Conservation (phyloP, 1,139 yeast species). For the Nadsonia commutata region DNA sequence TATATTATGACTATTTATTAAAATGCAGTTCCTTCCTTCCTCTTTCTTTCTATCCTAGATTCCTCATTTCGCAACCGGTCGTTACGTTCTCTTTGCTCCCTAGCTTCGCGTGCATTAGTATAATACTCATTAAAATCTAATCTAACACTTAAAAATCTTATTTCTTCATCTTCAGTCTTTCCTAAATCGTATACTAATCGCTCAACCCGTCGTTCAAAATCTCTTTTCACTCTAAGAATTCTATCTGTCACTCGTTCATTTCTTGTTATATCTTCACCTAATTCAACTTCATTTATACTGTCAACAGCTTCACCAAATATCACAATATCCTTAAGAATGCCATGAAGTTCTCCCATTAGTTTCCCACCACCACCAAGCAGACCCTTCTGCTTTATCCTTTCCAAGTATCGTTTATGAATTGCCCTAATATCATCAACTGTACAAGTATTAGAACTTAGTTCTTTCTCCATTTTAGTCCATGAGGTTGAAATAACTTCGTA, state of each 20-base stretch:
- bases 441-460: conserved; percentile 13
- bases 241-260: conserved; percentile 1
- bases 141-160: conserved; percentile 25
- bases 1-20: too few relatives aligned
- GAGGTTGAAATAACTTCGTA: conserved; percentile 27
- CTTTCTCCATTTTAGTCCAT: conserved; percentile 22
- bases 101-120: not conserved
- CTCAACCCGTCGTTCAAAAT: conserved; percentile 15
- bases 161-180: conserved; percentile 21
- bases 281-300: conserved; percentile 14
- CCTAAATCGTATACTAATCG: conserved; percentile 18
- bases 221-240: conserved; percentile 1
- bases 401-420: conserved; percentile 23
- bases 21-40: not conserved
- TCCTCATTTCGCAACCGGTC: not conserved
- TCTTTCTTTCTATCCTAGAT: not conserved
- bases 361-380: conserved; percentile 22
- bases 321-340: conserved; percentile 20
- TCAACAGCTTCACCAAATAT: conserved; percentile 14
- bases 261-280: conserved; percentile 1
- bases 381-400: conserved; percentile 23
- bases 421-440: conserved; percentile 25
- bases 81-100: not conserved
- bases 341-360: conserved; percentile 23
- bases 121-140: conserved; percentile 25